Percentiles rank a stretch among this genome's conserved stretches.
These are phyloP conservation scores for Wickerhamiella bombiphila DNA, from an alignment of 805 yeast genomes.

Conservation along the genomic window DNA sequence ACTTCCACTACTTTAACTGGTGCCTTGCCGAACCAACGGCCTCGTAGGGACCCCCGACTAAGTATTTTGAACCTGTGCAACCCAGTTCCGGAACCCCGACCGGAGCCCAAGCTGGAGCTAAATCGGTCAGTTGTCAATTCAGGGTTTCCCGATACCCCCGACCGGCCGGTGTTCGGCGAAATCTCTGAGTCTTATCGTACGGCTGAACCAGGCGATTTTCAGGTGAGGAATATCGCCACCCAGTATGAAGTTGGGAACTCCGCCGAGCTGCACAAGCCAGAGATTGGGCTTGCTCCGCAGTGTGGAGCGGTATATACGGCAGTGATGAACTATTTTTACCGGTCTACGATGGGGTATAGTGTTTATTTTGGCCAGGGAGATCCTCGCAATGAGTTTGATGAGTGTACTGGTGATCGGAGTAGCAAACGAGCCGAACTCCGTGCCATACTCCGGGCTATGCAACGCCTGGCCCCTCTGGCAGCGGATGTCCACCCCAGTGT, in stretches of 20 bases:
- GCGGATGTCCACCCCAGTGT: neutral
- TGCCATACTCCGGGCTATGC: slow-evolving; percentile 6
- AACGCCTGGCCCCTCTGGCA: slow-evolving; percentile 1
- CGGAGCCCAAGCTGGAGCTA: too few relatives aligned
- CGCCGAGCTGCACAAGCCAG: too few relatives aligned
- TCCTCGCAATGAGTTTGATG: slow-evolving; percentile 5
- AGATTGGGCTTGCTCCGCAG: neutral
- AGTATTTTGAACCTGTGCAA: neutral
- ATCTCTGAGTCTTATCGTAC: too few relatives aligned
- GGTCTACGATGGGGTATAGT: slow-evolving; percentile 5
- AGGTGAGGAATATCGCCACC: too few relatives aligned
- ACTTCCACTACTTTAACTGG: too few relatives aligned
- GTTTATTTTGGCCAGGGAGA: slow-evolving; percentile 7
- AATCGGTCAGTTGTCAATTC: too few relatives aligned
- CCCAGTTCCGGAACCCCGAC: neutral
- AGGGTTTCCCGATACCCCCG: too few relatives aligned
- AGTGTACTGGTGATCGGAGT: slow-evolving; percentile 4
- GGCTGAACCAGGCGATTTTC: too few relatives aligned
- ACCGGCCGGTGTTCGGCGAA: too few relatives aligned
- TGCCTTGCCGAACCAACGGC: too few relatives aligned
- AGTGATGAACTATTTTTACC: slow-evolving; percentile 2
- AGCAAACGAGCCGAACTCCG: slow-evolving; percentile 7
- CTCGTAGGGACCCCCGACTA: neutral
- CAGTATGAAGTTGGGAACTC: too few relatives aligned
- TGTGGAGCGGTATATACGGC: slow-evolving; percentile 2